Evolutionary conservation across 2,329 filamentous ascomycete species (phyloP).

Genomic region (Talaromyces albobiverticillius): DNA sequence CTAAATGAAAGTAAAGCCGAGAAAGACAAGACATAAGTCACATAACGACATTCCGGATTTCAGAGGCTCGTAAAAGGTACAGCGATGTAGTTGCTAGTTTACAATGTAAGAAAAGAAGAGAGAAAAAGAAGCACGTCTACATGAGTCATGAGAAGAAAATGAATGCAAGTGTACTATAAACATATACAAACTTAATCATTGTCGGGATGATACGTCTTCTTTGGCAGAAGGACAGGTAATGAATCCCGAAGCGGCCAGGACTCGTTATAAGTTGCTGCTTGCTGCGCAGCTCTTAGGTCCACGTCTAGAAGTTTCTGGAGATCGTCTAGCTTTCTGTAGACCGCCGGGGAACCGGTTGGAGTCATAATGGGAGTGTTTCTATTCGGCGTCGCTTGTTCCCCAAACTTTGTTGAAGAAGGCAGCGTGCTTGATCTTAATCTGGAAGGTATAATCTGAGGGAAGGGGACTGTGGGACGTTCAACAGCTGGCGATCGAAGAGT

Average conservation of each 20-base stretch:
- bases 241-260: conserved; percentile 10
- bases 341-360: neutral
- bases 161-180: too few relatives aligned
- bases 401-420: neutral
- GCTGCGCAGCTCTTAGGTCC: conserved; percentile 2
- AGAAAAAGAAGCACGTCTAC: neutral
- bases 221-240: neutral
- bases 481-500: conserved; percentile 9
- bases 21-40: neutral
- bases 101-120: neutral
- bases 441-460: neutral
- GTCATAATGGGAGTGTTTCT: neutral
- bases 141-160: too few relatives aligned
- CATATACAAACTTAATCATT: neutral
- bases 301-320: conserved; percentile 7
- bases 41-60: too few relatives aligned
- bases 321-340: conserved; percentile 1
- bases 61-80: neutral
- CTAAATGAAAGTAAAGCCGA: neutral
- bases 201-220: conserved; percentile 9
- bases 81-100: neutral
- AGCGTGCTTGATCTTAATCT: conserved; percentile 3
- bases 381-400: neutral
- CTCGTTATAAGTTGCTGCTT: conserved; percentile 1
- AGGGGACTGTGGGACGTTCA: neutral